These are phyloP conservation scores for Gaertneriomyces semiglobifer DNA, from an alignment of 192 early-diverging fungal genomes.

Conservation along the genomic window DNA sequence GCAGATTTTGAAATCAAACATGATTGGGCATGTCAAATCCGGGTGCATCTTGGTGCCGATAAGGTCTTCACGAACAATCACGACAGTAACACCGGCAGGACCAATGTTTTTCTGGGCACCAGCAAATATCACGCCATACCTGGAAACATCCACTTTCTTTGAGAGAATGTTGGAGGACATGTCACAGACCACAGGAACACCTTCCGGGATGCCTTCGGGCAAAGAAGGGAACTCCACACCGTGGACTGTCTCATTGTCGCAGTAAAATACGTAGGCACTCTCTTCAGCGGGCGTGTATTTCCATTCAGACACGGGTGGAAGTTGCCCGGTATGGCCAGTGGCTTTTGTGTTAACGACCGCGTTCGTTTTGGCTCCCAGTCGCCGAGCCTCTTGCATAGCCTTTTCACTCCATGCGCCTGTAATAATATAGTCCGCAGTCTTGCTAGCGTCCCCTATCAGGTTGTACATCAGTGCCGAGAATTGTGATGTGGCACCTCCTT, in stretches of 20 bases:
- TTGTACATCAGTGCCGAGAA: constrained; percentile 91
- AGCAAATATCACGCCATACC: constrained; percentile 85
- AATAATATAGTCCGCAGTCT: constrained; percentile 80
- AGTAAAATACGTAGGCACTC: constrained; percentile 91
- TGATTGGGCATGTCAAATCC: constrained; percentile 48
- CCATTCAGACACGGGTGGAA: constrained; percentile 66
- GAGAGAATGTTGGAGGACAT: constrained; percentile 53
- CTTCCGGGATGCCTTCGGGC: constrained; percentile 34
- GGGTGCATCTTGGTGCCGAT: constrained; percentile 53
- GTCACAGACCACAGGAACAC: constrained; percentile 84
- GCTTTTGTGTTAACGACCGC: constrained; percentile 72
- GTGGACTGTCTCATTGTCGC: constrained; percentile 98
- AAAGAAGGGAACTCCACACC: constrained; percentile 81
- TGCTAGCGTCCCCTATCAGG: constrained; percentile 49
- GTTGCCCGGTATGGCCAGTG: constrained; percentile 42
- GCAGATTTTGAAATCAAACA: constrained; percentile 86
- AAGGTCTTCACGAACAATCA: constrained; percentile 88
- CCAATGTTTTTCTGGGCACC: constrained; percentile 96
- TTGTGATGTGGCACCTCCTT: constrained; percentile 91
- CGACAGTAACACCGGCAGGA: constrained; percentile 84
- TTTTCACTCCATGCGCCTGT: constrained; percentile 89
- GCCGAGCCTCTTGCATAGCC: constrained; percentile 77
- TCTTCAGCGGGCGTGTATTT: constrained; percentile 52
- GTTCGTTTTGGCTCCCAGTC: constrained; percentile 75
- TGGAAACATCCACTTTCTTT: constrained; percentile 67